Evolutionary conservation across 208 protist species (phyloP), one percentile per base, ranked within the genome.

Genomic region (Leishmania turanica): DNA sequence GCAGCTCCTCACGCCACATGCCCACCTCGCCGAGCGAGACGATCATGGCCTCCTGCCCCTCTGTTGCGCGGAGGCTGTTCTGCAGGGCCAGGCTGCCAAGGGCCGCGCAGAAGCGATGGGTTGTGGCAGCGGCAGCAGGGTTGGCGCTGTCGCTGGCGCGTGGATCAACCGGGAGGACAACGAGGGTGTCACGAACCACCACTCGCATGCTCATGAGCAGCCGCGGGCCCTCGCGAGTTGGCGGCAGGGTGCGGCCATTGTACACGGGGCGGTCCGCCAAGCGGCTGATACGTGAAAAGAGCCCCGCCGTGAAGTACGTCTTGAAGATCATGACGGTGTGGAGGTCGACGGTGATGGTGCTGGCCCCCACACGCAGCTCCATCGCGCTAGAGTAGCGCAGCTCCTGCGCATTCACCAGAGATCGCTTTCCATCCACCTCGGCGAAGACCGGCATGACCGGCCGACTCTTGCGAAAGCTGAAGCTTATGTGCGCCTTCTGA

Each of bases 391-490:
- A 91, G 86, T 95, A 97, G 72, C 92, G 88, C 79, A 97, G 89
- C 80, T 96, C 91, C 56, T 85, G 42, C 47, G 90, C 87, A 79
- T 97, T 97, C 27, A 76, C 78, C 31, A 97, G 84, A 56, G 84
- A 69, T 17, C 91, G 90, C 75, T 89, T 88, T 27, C 89, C 95
- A 42, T 83, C 88, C 49, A 81, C 80, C 40, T 86, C 75, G 37
- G 79, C 82, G 65, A 96, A 97, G 51, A 96, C 83, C 1, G 95
- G 92, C 89, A 95, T 93, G 66, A 96, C 90, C 31, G 95, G 95
- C 3, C 85, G 84, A 42, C 86, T 90, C 37, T 88, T 93, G 75
- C 90, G 87, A 72, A 93, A 97, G 27, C 90, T 81, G 85, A 97
- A 92, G 62, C 56, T 73, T 6, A 96, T 75, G 72, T 97, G 94